A percentile compares a stretch with the other conserved stretches of the same genome.
phyloP scores from a whole-genome alignment of 495 filamentous ascomycete species.

The Hypoxylon lienhwacheense region DNA sequence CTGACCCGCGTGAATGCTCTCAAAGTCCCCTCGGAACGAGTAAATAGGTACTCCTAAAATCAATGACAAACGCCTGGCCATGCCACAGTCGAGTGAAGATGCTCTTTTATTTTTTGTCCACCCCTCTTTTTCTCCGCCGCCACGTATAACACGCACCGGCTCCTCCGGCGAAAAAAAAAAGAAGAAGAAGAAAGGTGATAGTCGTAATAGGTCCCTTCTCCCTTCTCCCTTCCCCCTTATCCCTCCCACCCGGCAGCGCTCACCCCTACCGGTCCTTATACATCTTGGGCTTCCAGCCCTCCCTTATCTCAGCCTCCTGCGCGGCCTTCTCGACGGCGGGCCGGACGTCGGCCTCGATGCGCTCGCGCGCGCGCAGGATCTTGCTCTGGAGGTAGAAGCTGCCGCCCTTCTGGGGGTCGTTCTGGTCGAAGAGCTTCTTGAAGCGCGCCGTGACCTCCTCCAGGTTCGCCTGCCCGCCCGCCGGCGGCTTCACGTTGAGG shows the following conservation, averaged over 20 bases:
- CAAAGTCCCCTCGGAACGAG: no score
- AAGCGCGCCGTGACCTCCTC: slow-evolving; percentile 81
- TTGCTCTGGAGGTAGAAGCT: slow-evolving; percentile 99
- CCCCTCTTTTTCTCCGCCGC: no score
- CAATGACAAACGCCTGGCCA: slow-evolving; percentile 48
- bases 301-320: slow-evolving; percentile 67
- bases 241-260: no score
- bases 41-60: no score
- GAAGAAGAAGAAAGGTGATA: no score
- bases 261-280: slow-evolving; percentile 82
- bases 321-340: slow-evolving; percentile 54
- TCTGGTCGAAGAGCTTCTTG: slow-evolving; percentile 91
- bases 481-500: slow-evolving; percentile 89
- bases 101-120: no score
- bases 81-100: slow-evolving; percentile 55
- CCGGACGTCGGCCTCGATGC: slow-evolving; percentile 80
- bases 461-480: slow-evolving; percentile 71
- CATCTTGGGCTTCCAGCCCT: slow-evolving; percentile 92
- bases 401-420: slow-evolving; percentile 92
- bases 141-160: no score
- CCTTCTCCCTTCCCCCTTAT: no score
- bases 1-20: slow-evolving; percentile 18
- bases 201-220: no score
- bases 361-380: slow-evolving; percentile 82
- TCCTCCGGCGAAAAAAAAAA: no score